phyloP scores from a whole-genome alignment of 176 grass and related monocot genomes.

The Aechmea fasciata region DNA sequence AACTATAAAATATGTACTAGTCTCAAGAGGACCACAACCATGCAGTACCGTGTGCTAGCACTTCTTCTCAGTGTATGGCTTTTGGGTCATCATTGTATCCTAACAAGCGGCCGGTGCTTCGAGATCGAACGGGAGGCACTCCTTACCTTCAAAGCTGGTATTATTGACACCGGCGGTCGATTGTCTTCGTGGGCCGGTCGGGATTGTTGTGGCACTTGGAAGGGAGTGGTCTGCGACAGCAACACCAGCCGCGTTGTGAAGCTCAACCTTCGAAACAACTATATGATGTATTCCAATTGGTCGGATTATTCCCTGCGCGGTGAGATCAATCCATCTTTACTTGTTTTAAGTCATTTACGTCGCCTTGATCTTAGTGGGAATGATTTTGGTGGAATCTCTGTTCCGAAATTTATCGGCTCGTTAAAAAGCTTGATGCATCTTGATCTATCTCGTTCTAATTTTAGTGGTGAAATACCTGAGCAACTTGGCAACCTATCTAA shows the following conservation, averaged over 20 bases:
- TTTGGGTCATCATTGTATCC: neutral
- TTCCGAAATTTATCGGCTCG: neutral
- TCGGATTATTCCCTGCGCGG: neutral
- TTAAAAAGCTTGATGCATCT: neutral
- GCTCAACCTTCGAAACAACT: neutral
- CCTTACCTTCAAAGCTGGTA: neutral
- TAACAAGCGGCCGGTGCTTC: neutral
- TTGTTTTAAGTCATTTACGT: neutral
- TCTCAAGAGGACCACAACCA: neutral
- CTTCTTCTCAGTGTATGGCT: neutral
- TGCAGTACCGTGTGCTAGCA: neutral
- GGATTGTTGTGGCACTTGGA: neutral
- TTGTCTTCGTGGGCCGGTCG: neutral
- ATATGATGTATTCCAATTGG: neutral
- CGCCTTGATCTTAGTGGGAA: neutral
- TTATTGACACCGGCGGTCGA: neutral
- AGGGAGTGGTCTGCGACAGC: neutral
- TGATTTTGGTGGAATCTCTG: constrained; percentile 1
- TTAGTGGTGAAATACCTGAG: neutral
- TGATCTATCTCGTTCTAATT: neutral
- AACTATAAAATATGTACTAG: too few relatives aligned
- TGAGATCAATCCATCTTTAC: constrained; percentile 5
- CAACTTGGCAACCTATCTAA: neutral
- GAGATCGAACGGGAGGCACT: neutral
- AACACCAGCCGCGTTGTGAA: neutral